Conservation (phyloP, 306 rosid genomes). For the Rosa rugosa region DNA sequence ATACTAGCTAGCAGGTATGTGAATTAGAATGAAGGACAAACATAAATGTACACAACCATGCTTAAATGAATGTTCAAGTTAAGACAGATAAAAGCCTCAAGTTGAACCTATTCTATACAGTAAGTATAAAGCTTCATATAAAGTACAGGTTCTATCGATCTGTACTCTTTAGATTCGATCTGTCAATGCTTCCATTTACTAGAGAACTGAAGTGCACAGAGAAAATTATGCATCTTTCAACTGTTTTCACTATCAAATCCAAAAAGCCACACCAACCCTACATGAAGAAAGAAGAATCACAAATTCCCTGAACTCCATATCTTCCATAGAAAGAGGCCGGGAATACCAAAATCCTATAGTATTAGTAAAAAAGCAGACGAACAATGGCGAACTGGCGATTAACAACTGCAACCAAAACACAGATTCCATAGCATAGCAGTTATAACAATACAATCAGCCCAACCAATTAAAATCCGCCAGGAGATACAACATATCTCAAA, state of each 20-base stretch:
- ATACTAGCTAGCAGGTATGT: neutral
- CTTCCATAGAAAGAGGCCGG: neutral
- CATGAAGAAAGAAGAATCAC: neutral
- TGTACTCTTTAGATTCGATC: neutral
- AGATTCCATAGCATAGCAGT: neutral
- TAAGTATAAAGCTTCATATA: neutral
- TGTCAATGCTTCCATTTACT: neutral
- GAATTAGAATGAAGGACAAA: neutral
- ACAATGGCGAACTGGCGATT: too few species aligned
- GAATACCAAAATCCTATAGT: too few species aligned
- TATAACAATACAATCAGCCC: neutral
- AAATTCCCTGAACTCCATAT: neutral
- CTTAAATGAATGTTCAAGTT: neutral
- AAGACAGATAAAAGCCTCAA: neutral
- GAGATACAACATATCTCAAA: neutral
- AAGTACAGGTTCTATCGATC: neutral
- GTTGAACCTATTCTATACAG: neutral
- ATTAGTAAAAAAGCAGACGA: neutral
- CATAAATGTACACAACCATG: neutral
- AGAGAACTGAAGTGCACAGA: neutral
- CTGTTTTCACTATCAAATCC: neutral
- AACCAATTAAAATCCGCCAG: constrained; percentile 1
- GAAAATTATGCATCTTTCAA: neutral
- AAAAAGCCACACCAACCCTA: neutral
- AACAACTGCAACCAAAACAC: neutral